These are phyloP conservation scores for Populus tremula DNA, from an alignment of 345 rosid species.

Conservation along the genomic window DNA sequence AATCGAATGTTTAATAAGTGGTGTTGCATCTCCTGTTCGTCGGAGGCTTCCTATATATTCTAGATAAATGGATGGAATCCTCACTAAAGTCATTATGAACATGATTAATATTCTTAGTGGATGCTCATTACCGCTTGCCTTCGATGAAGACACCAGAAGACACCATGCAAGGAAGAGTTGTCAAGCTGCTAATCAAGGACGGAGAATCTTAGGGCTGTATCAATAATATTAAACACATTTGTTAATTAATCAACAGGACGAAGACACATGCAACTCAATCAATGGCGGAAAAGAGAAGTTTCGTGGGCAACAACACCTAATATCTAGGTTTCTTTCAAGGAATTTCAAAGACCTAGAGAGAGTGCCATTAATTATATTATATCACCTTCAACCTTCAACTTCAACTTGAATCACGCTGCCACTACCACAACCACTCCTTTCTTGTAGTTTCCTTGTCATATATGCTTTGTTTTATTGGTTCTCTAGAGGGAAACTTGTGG, in stretches of 20 bases:
- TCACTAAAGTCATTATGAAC: background rate
- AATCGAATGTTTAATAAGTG: too few species aligned
- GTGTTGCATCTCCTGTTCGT: too few species aligned
- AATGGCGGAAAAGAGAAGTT: constrained; percentile 19
- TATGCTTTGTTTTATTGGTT: background rate
- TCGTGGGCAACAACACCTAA: background rate
- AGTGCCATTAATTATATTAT: too few species aligned
- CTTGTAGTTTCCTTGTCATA: background rate
- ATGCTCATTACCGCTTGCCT: background rate
- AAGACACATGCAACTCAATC: background rate
- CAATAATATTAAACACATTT: background rate
- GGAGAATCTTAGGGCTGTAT: constrained; percentile 16
- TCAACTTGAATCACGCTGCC: too few species aligned
- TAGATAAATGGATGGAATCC: too few species aligned
- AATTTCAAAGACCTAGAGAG: background rate
- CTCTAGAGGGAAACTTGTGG: background rate
- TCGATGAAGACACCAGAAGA: constrained; percentile 4
- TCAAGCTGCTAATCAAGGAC: background rate
- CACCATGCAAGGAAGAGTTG: background rate
- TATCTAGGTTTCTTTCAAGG: constrained; percentile 18
- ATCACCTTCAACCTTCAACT: background rate
- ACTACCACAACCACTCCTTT: too few species aligned
- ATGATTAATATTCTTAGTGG: background rate
- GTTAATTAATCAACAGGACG: too few species aligned
- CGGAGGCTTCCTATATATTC: too few species aligned